Evolutionary conservation across 1,139 yeast genomes (phyloP), one percentile per base, ranked within the genome.

Genomic region (Blastobotrys persicus): DNA sequence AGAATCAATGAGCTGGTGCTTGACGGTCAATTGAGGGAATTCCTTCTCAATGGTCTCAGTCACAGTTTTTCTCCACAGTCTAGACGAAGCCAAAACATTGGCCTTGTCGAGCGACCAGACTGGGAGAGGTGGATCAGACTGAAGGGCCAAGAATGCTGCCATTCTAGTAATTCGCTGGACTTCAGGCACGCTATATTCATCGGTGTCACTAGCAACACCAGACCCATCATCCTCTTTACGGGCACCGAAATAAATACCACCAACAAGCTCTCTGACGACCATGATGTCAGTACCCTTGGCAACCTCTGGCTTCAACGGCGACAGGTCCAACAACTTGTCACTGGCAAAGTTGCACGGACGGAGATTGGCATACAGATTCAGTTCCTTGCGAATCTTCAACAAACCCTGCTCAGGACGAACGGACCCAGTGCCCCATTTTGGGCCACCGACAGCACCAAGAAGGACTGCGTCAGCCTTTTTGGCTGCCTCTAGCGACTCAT

Each of bases 331-430:
- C 53, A 92, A 78, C 42, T 86, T 75, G 42, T 92, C 97, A 45
- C 91, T 80, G n/a, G 84, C 94, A 71, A 92, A 92, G 72, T 84
- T 87, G 73, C 98, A 92, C 42, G 98, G 98, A 70, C 98, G 83
- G 69, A 92, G 78, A 70, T 92, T 92, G 53, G 98, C 98, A 68
- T 92, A 92, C 59, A 92, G 75, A 69, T 86, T 88, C 68, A 92
- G 80, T 68, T 88, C 98, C 70, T 92, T 92, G 72, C 98, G 81
- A 68, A 92, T 91, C 73, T 89, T 80, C 58, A 92, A 78, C 61
- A 92, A 78, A 53, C 98, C 98, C 71, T 88, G 98, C 71, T 92
- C 98, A 45, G 98, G 98, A 73, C 98, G 83, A 45, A 92, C 97
- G 13, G 78, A 64, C 43, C 72, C 97, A 33, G 97, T 87, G 32